phyloP scores from a whole-genome alignment of 495 filamentous ascomycete species.

The Tirmania nivea region DNA sequence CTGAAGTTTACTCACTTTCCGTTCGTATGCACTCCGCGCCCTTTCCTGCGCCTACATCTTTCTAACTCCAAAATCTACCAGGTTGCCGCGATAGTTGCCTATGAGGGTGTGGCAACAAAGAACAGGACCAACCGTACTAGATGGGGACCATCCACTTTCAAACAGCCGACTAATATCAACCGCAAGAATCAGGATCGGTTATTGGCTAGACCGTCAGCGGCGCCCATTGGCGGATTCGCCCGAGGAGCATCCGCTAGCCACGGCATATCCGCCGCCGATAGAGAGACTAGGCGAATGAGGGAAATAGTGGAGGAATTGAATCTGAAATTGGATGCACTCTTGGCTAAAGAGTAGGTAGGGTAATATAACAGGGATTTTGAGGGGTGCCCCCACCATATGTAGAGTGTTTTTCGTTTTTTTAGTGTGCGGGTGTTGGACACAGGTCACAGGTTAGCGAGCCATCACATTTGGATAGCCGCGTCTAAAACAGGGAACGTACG shows the following conservation, averaged over 20 bases:
- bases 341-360: conserved; percentile 4
- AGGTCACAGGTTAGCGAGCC: too few species aligned
- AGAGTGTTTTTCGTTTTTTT: too few species aligned
- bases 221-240: too few species aligned
- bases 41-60: background rate
- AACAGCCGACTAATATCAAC: too few species aligned
- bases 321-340: conserved; percentile 20
- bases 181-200: too few species aligned
- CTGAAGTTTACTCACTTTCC: conserved; percentile 50
- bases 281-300: conserved; percentile 16
- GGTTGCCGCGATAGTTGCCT: conserved; percentile 34
- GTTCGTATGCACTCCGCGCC: conserved; percentile 25
- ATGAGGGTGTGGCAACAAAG: conserved; percentile 24
- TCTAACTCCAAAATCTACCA: conserved; percentile 1
- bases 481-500: too few species aligned
- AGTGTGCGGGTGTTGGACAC: too few species aligned
- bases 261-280: conserved; percentile 16
- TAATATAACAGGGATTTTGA: too few species aligned
- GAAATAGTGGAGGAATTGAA: conserved; percentile 20
- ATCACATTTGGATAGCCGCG: too few species aligned
- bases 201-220: too few species aligned
- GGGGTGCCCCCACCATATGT: too few species aligned
- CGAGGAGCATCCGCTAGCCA: conserved; percentile 8
- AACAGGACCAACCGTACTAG: conserved; percentile 10
- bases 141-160: conserved; percentile 8